A percentile compares a stretch with the other conserved stretches of the same genome.
Conservation (phyloP, 306 rosid genomes). For the Luffa acutangula region DNA sequence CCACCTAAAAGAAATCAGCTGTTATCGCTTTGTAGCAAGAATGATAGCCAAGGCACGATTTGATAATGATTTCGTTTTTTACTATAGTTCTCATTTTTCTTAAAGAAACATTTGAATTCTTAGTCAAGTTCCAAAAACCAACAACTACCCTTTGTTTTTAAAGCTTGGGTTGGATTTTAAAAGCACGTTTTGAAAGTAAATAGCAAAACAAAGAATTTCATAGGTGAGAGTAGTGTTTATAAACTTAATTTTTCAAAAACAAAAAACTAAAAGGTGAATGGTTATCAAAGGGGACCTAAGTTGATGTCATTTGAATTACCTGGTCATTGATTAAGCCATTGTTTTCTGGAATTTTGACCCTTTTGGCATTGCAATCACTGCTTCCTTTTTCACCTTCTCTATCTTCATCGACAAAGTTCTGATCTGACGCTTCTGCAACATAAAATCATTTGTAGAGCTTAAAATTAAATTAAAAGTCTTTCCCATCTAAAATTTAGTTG, state of each 20-base stretch:
- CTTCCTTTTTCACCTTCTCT: conserved; percentile 14
- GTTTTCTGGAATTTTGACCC: conserved; percentile 15
- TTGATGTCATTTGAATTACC: conserved; percentile 25
- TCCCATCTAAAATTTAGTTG: not conserved
- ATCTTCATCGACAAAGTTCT: conserved; percentile 58
- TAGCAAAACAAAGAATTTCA: too few species aligned
- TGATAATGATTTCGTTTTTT: too few species aligned
- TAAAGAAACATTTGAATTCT: too few species aligned
- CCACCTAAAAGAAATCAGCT: conserved; percentile 24
- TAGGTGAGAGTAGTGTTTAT: too few species aligned
- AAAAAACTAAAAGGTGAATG: too few species aligned
- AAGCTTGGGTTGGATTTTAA: too few species aligned
- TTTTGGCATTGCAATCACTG: conserved; percentile 16
- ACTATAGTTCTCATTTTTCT: too few species aligned
- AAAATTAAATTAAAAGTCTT: too few species aligned
- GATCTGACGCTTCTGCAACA: conserved; percentile 61
- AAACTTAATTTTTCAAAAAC: too few species aligned
- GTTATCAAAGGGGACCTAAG: not conserved
- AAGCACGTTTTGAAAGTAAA: too few species aligned
- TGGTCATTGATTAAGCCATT: conserved; percentile 25
- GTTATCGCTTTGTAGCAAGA: not conserved
- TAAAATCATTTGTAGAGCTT: not conserved
- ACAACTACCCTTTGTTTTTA: too few species aligned
- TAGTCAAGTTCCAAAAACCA: too few species aligned
- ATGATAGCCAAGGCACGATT: not conserved